Base-by-base conservation (phyloP, 768 basidiomycete genomes). In the Cubamyces sp. region DNA sequence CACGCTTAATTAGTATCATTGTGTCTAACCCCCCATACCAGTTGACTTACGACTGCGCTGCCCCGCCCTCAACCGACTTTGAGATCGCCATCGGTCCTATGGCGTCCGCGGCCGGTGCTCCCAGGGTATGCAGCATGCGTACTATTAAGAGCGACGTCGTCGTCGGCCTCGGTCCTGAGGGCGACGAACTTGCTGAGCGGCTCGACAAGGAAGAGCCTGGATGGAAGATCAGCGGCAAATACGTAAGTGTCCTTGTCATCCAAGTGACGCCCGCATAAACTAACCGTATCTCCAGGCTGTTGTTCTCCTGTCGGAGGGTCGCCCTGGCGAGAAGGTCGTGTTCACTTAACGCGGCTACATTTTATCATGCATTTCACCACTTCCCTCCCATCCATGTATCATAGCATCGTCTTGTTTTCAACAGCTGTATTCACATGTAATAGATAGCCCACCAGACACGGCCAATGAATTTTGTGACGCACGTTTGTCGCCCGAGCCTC, bases 161-260 rank as follows among this genome's bases (percentile, higher is more conserved):
- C 3, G 94, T 96, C 45, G 92, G 92, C 6, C 77, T 94, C 26
- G 91, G 90, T 39, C 72, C 79, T 8, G 76, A 88, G 12, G 87
- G 88, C 3, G 90, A 92, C 65, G 78, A 78, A 47, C 75, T 86
- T 40, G 92, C 92, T 2, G 90, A 92, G 73, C 82, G 80, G 59
- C 79, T 97, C n/a, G 92, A 96, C 74, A 80, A 89, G 69, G 81
- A 83, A 26, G 94, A 97, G 71, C 86, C 90, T 18, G 96, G 96
- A 52, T 98, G 96, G 96, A 96, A 94, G 79, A 96, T 97, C 70
- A 92, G 91, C 52, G 94, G 94, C 49, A 95, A 96, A 92, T 96
- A 94, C 70, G 94, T 94, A 73, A 77, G 92, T 82, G 18, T 5
- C 25, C 4, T 56, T n/a, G 30, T 26, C 34, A n/a, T 4, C 16